Base-by-base conservation (phyloP, 805 yeast genomes). In the Starmerella sp. region DNA sequence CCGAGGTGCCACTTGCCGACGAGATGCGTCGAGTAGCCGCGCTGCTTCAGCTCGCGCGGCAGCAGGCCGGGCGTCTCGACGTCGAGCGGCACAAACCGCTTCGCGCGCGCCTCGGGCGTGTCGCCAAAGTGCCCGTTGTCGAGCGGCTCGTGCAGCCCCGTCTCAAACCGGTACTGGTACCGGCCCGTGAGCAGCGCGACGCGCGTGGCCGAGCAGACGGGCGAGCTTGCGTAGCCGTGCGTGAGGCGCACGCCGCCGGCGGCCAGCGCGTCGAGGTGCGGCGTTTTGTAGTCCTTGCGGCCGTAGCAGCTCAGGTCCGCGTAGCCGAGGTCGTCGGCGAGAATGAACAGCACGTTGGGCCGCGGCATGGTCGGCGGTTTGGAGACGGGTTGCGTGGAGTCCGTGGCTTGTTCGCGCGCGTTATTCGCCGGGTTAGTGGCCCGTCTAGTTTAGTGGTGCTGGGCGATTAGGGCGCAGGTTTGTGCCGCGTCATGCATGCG, bases 1-100 rank as follows among this genome's bases (percentile, higher is more conserved):
- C 84, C 84, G 45, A 80, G 64, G 63, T 80, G 84, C 83, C 84
- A 80, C 61, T 80, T 80, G 14, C 84, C 84, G 11, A 81, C 71
- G 31, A 77, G 65, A 48, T 76, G 72, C 4, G 80, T 79, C 54
- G 72, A 72, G 62, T 79, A 79, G 5, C 77, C 80, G 8, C 65
- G 65, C 30, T 77, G 78, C 22, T 73, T 63, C 57, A 79, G 65
- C 35, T 79, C 70, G 54, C 78, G 80, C 2, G 83, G 76, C 42
- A 79, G 47, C 38, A 46, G 31, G 8, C 39, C 49, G 6, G 49
- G 49, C 6, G 62, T 57, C n/a, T 53, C 53, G 11, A 51, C 30
- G 35, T 60, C 60, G 1, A 47, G 51, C 32, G 61, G 57, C 4
- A 54, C 53, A 31, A 57, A 57, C 36, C 57, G 53, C 32, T 46